Evolutionary conservation across 2,329 filamentous ascomycete species (phyloP).

Genomic region (Coniochaeta ligniaria): DNA sequence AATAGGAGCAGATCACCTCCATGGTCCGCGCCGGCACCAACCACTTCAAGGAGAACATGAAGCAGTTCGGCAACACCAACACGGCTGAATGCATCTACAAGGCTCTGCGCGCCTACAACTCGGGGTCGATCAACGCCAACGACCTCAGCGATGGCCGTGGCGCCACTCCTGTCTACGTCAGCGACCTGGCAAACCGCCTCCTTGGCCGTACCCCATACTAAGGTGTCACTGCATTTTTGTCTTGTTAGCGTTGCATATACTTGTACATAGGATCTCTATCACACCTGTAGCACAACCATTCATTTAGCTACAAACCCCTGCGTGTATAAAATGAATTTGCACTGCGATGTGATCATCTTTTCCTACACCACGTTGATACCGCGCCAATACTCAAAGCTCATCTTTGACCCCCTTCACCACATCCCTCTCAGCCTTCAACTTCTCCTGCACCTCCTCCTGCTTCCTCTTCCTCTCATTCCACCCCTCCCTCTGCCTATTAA

Average conservation of each 20-base stretch:
- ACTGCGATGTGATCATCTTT: background rate
- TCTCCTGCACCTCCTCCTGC: background rate
- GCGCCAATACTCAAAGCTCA: background rate
- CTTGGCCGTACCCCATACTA: constrained; percentile 24
- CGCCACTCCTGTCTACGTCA: constrained; percentile 28
- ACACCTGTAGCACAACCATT: background rate
- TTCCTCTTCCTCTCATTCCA: background rate
- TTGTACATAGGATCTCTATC: constrained; percentile 21
- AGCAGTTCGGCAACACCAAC: constrained; percentile 18
- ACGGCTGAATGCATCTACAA: constrained; percentile 26
- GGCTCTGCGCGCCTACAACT: constrained; percentile 32
- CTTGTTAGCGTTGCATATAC: constrained; percentile 40
- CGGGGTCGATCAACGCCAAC: constrained; percentile 24
- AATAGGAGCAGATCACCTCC: constrained; percentile 22
- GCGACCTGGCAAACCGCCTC: constrained; percentile 29
- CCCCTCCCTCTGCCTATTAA: background rate
- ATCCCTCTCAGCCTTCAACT: background rate
- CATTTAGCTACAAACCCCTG: background rate
- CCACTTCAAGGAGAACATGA: constrained; percentile 18
- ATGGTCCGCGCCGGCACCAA: constrained; percentile 22
- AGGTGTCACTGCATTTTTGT: background rate
- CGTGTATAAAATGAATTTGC: too few relatives aligned
- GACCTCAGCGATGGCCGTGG: constrained; percentile 27
- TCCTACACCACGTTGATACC: background rate
- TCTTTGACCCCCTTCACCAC: background rate